Evolutionary conservation across 768 basidiomycete genomes (phyloP).

Genomic region (Udeniomyces megalosporus): DNA sequence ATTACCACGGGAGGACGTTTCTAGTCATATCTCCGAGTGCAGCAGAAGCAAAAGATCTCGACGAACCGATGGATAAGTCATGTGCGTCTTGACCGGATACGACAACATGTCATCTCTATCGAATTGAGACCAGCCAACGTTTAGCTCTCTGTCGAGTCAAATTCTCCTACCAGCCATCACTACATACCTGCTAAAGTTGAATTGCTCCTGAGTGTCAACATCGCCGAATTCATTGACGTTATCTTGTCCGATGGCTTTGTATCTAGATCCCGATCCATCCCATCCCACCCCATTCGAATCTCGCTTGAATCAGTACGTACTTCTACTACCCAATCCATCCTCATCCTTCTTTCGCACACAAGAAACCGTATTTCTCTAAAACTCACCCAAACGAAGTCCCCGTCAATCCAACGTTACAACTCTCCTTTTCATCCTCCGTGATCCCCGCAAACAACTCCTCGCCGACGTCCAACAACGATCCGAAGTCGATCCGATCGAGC

Average conservation of each 20-base stretch:
- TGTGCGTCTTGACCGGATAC: background rate
- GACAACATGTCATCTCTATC: slow-evolving; percentile 2
- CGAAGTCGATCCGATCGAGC: slow-evolving; percentile 41
- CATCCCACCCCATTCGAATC: background rate
- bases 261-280: background rate
- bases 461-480: slow-evolving; percentile 43
- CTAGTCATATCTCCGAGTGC: no score
- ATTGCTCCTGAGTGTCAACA: slow-evolving; percentile 9
- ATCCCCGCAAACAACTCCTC: slow-evolving; percentile 38
- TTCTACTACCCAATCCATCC: background rate
- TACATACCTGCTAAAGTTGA: no score
- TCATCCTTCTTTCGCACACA: background rate
- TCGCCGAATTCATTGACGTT: slow-evolving; percentile 5
- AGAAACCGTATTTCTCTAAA: background rate
- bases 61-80: background rate
- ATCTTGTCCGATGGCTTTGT: slow-evolving; percentile 8
- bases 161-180: no score
- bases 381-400: slow-evolving; percentile 3
- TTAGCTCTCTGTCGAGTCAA: no score
- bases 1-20: no score
- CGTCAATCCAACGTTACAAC: slow-evolving; percentile 18
- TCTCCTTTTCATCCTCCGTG: slow-evolving; percentile 43
- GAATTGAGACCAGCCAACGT: slow-evolving; percentile 4
- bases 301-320: background rate
- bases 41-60: background rate